Conservation (phyloP, 1,139 yeast genomes). For the Protomyces macrosporus region DNA sequence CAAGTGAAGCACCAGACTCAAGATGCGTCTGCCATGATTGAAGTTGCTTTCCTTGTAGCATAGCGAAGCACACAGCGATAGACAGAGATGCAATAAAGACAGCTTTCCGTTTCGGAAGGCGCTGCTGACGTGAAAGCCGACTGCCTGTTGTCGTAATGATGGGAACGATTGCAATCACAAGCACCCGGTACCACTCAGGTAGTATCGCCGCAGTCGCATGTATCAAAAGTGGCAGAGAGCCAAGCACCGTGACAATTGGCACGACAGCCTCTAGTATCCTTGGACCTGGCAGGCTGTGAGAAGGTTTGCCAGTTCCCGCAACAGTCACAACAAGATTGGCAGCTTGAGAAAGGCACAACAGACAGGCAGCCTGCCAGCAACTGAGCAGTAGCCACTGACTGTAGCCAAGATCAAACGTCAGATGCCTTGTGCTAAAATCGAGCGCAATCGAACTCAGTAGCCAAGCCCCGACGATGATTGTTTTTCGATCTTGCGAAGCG, state of each 20-base stretch:
- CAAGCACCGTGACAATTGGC: slow-evolving; percentile 7
- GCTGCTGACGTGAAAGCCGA: not conserved
- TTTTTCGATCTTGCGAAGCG: slow-evolving; percentile 2
- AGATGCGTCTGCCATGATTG: not conserved
- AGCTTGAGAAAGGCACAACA: slow-evolving; percentile 2
- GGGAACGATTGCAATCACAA: not conserved
- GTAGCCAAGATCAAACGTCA: slow-evolving; percentile 6
- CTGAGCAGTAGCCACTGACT: not conserved
- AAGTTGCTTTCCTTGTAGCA: not conserved
- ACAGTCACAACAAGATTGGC: not conserved
- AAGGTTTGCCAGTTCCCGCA: not conserved
- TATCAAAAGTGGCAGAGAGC: slow-evolving; percentile 1
- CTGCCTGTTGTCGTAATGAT: not conserved
- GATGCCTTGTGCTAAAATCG: slow-evolving; percentile 5
- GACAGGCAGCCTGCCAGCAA: slow-evolving; percentile 1
- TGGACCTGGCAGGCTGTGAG: not conserved
- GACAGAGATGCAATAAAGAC: not conserved
- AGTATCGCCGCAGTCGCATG: not conserved
- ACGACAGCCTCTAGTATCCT: not conserved
- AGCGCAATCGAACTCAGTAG: slow-evolving; percentile 15
- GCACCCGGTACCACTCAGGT: not conserved
- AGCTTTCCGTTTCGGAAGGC: not conserved
- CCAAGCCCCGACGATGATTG: slow-evolving; percentile 15
- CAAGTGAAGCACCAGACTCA: not conserved
- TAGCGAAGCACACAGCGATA: not conserved